Evolutionary conservation across 1,139 yeast genomes (phyloP).

Genomic region (Yamadazyma dushanensis): DNA sequence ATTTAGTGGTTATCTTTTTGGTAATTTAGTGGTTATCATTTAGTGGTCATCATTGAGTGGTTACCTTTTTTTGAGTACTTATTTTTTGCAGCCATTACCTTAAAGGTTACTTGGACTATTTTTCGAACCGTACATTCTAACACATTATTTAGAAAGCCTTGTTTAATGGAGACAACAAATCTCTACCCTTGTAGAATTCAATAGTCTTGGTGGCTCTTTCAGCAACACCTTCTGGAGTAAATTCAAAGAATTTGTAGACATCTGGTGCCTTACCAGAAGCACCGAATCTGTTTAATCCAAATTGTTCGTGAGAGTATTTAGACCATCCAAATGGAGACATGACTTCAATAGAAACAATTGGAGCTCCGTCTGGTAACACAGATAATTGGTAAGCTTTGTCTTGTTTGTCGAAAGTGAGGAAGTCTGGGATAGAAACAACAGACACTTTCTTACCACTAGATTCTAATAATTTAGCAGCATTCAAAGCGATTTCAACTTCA

Average conservation of each 20-base stretch:
- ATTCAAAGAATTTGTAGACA: slow-evolving; percentile 81
- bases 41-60: too few relatives aligned
- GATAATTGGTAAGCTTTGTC: slow-evolving; percentile 73
- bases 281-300: slow-evolving; percentile 96
- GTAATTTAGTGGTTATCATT: too few relatives aligned
- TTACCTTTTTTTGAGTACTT: too few relatives aligned
- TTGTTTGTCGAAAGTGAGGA: slow-evolving; percentile 87
- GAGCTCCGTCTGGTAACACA: slow-evolving; percentile 93
- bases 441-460: slow-evolving; percentile 58
- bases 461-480: slow-evolving; percentile 70
- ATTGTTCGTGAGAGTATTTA: slow-evolving; percentile 94
- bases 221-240: slow-evolving; percentile 93
- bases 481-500: slow-evolving; percentile 84
- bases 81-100: too few relatives aligned
- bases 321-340: slow-evolving; percentile 92
- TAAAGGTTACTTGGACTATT: slow-evolving; percentile 1
- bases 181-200: slow-evolving; percentile 79
- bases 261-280: slow-evolving; percentile 91
- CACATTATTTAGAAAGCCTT: slow-evolving; percentile 9
- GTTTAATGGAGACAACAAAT: slow-evolving; percentile 37
- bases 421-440: slow-evolving; percentile 93
- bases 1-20: too few relatives aligned
- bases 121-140: neutral
- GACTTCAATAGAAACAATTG: slow-evolving; percentile 93
- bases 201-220: slow-evolving; percentile 79